These are phyloP conservation scores for Russula vinacea DNA, from an alignment of 768 basidiomycete species.

Conservation along the genomic window DNA sequence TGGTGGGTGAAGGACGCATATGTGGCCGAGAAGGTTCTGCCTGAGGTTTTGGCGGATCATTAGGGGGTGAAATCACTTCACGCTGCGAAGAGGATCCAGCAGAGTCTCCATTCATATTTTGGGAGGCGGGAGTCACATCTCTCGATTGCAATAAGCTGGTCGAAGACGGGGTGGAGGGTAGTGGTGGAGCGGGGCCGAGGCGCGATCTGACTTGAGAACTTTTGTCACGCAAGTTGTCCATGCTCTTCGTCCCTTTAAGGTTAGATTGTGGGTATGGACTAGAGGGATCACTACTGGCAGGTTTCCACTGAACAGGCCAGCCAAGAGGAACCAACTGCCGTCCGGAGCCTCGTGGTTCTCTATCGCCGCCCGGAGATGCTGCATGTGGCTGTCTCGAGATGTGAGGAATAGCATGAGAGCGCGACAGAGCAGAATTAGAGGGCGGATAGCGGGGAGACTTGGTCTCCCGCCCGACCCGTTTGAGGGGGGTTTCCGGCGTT, in stretches of 20 bases:
- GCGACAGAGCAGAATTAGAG: constrained; percentile 18
- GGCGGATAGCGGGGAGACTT: constrained; percentile 28
- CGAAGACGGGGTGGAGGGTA: constrained; percentile 19
- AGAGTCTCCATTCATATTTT: constrained; percentile 10
- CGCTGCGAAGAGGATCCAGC: constrained; percentile 12
- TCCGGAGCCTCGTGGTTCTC: constrained; percentile 31
- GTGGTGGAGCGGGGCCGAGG: constrained; percentile 17
- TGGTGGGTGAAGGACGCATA: constrained; percentile 23
- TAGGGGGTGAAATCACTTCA: constrained; percentile 2
- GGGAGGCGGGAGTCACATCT: constrained; percentile 15
- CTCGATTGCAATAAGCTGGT: constrained; percentile 6
- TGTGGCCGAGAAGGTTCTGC: constrained; percentile 5
- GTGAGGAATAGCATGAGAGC: constrained; percentile 30
- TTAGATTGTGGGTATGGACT: constrained; percentile 21
- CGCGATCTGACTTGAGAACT: constrained; percentile 19
- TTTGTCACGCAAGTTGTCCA: constrained; percentile 29
- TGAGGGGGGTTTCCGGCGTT: constrained; percentile 15
- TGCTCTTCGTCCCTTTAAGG: constrained; percentile 31
- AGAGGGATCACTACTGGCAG: constrained; percentile 24
- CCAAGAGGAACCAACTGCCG: constrained; percentile 47
- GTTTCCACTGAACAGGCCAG: constrained; percentile 51
- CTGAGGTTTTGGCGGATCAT: constrained; percentile 17
- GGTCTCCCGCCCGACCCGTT: constrained; percentile 19
- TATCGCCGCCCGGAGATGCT: constrained; percentile 25
- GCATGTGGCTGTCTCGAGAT: constrained; percentile 28